These are phyloP conservation scores for Neltuma alba DNA, from an alignment of 306 rosid genomes.

Conservation along the genomic window DNA sequence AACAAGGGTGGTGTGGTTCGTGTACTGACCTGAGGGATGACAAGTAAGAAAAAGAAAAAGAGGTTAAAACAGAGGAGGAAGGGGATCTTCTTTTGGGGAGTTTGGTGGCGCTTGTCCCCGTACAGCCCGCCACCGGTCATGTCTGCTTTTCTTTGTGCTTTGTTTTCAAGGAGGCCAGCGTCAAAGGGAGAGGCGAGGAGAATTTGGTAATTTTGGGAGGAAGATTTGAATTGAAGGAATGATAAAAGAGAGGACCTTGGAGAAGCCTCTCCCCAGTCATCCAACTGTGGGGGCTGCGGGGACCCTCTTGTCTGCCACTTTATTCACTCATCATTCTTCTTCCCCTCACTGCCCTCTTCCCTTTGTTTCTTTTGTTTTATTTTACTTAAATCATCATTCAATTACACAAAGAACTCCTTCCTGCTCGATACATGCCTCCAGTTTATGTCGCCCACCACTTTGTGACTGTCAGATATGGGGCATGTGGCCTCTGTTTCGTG, in stretches of 20 bases:
- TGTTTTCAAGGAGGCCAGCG: too few species aligned
- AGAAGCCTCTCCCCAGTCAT: conserved; percentile 36
- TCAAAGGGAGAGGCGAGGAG: too few species aligned
- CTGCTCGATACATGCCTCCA: too few species aligned
- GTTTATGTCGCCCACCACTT: too few species aligned
- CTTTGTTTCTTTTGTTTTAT: neutral
- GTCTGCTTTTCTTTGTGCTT: neutral
- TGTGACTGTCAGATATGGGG: too few species aligned
- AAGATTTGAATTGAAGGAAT: conserved; percentile 26
- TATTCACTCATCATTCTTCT: conserved; percentile 40
- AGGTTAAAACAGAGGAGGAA: too few species aligned
- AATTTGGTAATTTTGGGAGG: conserved; percentile 5
- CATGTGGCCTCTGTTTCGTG: too few species aligned
- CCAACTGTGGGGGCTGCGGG: conserved; percentile 22
- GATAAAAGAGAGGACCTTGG: conserved; percentile 9
- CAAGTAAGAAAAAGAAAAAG: too few species aligned
- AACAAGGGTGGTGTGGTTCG: too few species aligned
- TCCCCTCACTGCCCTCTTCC: neutral
- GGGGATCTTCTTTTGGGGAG: neutral
- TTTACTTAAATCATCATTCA: conserved; percentile 2
- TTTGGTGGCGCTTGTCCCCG: neutral
- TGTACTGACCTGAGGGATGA: too few species aligned
- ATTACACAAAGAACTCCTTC: too few species aligned
- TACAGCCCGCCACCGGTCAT: neutral
- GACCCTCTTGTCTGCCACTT: conserved; percentile 70